These are phyloP conservation scores for Asclepias syriaca DNA, from an alignment of 257 asterid species.

Conservation along the genomic window DNA sequence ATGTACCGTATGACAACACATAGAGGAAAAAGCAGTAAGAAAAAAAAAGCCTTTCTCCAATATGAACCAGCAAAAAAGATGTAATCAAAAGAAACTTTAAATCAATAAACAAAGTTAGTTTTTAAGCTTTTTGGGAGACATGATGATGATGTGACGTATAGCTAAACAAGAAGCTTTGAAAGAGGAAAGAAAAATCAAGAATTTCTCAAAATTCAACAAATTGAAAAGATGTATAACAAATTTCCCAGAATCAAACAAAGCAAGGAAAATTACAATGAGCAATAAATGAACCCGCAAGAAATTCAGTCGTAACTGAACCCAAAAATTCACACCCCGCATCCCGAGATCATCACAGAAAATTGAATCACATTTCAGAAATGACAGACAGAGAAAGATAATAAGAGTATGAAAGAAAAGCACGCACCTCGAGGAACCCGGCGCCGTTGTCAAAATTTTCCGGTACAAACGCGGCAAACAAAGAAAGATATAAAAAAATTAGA, in stretches of 20 bases:
- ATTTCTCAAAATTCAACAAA: background rate
- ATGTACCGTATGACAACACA: background rate
- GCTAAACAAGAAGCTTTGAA: background rate
- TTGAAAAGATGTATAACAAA: background rate
- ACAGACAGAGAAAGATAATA: background rate
- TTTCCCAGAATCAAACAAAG: background rate
- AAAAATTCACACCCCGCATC: too few species aligned
- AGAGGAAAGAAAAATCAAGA: background rate
- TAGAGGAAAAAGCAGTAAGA: background rate
- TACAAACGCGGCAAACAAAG: background rate
- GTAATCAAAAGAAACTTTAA: background rate
- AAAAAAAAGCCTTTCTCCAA: background rate
- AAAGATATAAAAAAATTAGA: background rate
- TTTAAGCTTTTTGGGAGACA: background rate
- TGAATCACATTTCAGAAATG: conserved; percentile 1
- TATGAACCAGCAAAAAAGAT: background rate
- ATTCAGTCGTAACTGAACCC: background rate
- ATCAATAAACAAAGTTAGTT: background rate
- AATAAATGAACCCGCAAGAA: background rate
- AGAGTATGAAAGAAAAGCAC: background rate
- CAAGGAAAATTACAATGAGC: background rate
- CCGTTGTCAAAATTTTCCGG: background rate
- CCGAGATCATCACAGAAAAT: background rate
- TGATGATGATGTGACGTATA: background rate
- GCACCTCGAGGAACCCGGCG: background rate